Percentiles rank a stretch among this genome's conserved stretches.
Conservation (phyloP, 2,329 filamentous ascomycete genomes). For the Fusarium cyanostomum region DNA sequence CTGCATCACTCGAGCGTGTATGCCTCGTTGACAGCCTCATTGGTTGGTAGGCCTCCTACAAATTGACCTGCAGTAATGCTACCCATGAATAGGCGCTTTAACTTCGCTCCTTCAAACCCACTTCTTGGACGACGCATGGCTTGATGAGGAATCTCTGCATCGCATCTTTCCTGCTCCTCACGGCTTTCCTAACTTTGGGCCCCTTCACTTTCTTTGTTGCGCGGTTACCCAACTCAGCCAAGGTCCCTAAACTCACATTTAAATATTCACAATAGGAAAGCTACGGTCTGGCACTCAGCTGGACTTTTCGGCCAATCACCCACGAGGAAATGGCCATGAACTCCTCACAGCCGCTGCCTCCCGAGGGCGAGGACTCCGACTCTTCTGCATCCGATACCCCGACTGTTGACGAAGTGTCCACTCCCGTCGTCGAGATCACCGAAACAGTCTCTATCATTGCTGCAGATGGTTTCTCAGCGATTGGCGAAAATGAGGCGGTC, state of each 20-base stretch:
- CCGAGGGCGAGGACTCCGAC: conserved; percentile 3
- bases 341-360: background rate
- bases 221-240: background rate
- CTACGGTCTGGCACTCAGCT: background rate
- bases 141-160: background rate
- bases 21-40: background rate
- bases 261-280: background rate
- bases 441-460: conserved; percentile 26
- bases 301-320: background rate
- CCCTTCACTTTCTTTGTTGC: background rate
- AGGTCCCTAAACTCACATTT: background rate
- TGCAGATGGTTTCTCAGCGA: background rate
- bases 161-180: background rate
- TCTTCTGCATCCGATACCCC: conserved; percentile 14
- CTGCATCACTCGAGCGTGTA: background rate
- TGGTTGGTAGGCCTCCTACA: conserved; percentile 8
- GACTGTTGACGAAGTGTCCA: background rate
- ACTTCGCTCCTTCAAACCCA: background rate
- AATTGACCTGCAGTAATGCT: background rate
- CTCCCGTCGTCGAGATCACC: conserved; percentile 11
- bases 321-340: conserved; percentile 10
- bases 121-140: background rate
- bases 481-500: background rate
- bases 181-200: background rate
- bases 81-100: background rate